These are phyloP conservation scores for Umbilicaria muhlenbergii DNA, from an alignment of 495 filamentous ascomycete species.

Conservation along the genomic window DNA sequence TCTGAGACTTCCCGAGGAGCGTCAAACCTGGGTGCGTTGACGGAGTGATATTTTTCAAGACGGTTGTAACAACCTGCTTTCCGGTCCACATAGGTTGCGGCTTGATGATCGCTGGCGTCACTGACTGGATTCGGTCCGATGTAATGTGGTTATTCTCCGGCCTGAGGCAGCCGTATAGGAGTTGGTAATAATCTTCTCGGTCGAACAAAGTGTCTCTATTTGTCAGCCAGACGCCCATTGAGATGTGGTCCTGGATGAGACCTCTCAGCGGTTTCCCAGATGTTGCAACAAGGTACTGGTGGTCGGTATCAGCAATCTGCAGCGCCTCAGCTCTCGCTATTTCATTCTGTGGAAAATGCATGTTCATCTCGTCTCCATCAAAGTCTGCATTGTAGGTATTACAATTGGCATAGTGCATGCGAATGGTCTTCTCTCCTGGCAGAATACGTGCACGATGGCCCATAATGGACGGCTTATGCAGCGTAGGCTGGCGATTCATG, in stretches of 20 bases:
- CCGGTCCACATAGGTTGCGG: slow-evolving; percentile 85
- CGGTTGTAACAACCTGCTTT: slow-evolving; percentile 89
- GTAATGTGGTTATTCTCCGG: slow-evolving; percentile 78
- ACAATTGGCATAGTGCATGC: slow-evolving; percentile 99
- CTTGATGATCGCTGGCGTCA: slow-evolving; percentile 69
- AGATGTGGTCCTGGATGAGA: slow-evolving; percentile 97
- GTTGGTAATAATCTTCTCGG: slow-evolving; percentile 75
- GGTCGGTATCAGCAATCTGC: slow-evolving; percentile 86
- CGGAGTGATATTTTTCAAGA: slow-evolving; percentile 82
- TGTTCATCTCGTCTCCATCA: slow-evolving; percentile 99
- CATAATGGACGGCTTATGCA: slow-evolving; percentile 99
- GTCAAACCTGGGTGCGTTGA: slow-evolving; percentile 58
- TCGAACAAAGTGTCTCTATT: slow-evolving; percentile 89
- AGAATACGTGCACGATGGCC: slow-evolving; percentile 86
- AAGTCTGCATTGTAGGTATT: slow-evolving; percentile 99
- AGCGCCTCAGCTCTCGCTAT: slow-evolving; percentile 82
- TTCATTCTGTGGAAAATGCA: slow-evolving; percentile 99
- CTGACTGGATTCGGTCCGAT: slow-evolving; percentile 52
- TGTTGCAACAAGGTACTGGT: slow-evolving; percentile 90
- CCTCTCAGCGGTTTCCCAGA: slow-evolving; percentile 89
- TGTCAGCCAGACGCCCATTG: slow-evolving; percentile 80
- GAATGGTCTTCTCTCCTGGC: slow-evolving; percentile 87
- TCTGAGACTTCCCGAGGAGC: slow-evolving; percentile 61
- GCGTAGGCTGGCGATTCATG: slow-evolving; percentile 99
- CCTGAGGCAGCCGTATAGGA: slow-evolving; percentile 75